Conservation (phyloP, 2,329 filamentous ascomycete genomes). For the Eurotiales sp. region DNA sequence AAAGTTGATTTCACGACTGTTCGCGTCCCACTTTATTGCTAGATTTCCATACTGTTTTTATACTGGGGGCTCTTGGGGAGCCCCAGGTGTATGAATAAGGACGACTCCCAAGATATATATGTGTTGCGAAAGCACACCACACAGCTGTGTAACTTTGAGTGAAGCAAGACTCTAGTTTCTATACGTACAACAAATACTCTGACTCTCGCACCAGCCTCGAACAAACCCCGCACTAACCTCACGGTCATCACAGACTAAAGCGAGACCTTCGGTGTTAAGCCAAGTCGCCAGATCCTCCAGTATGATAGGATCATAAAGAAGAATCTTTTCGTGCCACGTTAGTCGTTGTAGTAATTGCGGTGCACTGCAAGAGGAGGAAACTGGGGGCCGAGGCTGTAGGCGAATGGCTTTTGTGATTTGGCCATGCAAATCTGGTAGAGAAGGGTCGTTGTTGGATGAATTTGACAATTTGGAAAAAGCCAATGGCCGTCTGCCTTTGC, state of each 20-base stretch:
- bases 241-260: slow-evolving; percentile 60
- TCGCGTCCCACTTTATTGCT: too few relatives aligned
- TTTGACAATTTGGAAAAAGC: slow-evolving; percentile 13
- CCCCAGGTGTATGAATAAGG: too few relatives aligned
- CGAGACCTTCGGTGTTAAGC: slow-evolving; percentile 70
- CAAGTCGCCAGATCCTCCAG: slow-evolving; percentile 80
- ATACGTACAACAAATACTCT: slow-evolving; percentile 69
- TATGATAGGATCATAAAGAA: slow-evolving; percentile 87
- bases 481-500: background rate
- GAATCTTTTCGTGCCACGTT: slow-evolving; percentile 87
- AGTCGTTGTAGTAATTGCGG: slow-evolving; percentile 25
- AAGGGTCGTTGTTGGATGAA: background rate
- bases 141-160: too few relatives aligned
- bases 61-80: too few relatives aligned
- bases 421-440: slow-evolving; percentile 39
- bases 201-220: slow-evolving; percentile 85
- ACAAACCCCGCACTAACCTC: slow-evolving; percentile 64
- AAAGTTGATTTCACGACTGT: too few relatives aligned
- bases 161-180: background rate
- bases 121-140: too few relatives aligned
- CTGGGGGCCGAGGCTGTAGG: slow-evolving; percentile 30
- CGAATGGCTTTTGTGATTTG: slow-evolving; percentile 50
- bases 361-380: slow-evolving; percentile 34
- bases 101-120: too few relatives aligned
- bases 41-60: too few relatives aligned